phyloP scores from a whole-genome alignment of 257 asterid species.

The Primulina tabacum region DNA sequence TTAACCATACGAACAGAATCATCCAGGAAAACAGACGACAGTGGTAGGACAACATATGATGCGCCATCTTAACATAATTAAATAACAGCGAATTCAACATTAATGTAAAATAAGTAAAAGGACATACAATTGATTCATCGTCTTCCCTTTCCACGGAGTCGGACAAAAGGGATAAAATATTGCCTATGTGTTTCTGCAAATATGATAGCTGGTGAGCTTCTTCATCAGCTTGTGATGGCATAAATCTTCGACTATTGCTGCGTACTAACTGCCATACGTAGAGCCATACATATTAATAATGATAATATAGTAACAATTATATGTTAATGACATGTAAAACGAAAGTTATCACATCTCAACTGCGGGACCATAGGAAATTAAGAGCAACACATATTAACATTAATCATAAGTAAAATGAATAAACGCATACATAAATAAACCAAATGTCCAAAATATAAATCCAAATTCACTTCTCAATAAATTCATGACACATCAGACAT shows the following conservation, averaged over 20 bases:
- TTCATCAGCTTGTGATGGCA: conserved; percentile 93
- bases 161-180: conserved; percentile 86
- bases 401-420: neutral
- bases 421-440: neutral
- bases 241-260: conserved; percentile 83
- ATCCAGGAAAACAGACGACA: conserved; percentile 1
- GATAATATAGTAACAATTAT: conserved; percentile 13
- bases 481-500: neutral
- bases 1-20: neutral
- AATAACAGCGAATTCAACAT: conserved; percentile 5
- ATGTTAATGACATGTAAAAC: neutral
- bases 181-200: conserved; percentile 83
- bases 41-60: conserved; percentile 2
- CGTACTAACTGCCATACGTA: conserved; percentile 75
- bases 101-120: conserved; percentile 13
- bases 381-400: neutral
- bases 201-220: conserved; percentile 96
- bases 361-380: neutral
- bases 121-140: conserved; percentile 76
- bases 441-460: no score
- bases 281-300: conserved; percentile 17
- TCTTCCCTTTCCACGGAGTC: conserved; percentile 73
- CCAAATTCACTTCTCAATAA: neutral
- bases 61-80: conserved; percentile 8
- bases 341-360: neutral